Base-by-base conservation (phyloP, 2,329 filamentous ascomycete genomes). In the Colletotrichum tropicale region DNA sequence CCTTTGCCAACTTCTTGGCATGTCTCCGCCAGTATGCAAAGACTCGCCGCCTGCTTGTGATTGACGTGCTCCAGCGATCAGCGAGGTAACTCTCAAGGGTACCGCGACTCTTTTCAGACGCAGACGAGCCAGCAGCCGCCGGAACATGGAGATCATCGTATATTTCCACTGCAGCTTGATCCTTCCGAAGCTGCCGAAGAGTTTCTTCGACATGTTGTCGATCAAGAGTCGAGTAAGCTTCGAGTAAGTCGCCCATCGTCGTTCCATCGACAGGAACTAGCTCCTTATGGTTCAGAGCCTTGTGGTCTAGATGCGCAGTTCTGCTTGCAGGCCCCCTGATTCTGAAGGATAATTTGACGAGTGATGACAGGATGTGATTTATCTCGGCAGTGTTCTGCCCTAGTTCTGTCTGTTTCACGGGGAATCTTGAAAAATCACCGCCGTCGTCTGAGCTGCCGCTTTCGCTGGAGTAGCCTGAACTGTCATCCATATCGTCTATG, bases 11-110 rank as follows among this genome's bases (percentile, higher is more conserved):
- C 24, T 74, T 70, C 6, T 28, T 30, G 3, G 71, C 71, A 18
- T 74, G 71, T 26, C 26, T 74, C 28, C 32, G 16, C 71, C 71
- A 74, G 30, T 70, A 74, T 13, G 71, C 71, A 13, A 74, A 64
- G 5, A 56, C 8, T 16, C 71, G 55, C 7, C 71, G 38, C 2
- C 65, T 16, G 10, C 8, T 38, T 16, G 71, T 70, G 5, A 70
- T 36, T 21, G 71, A 64, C 4, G 1, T 56, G 32, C 36, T 24
- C 66, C 66, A 74, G 16, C 36, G 36, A 9, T 38, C 36, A 38
- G 3, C 36, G 36, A 38, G 36, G 36, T 38, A 38, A 38, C 36
- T 38, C 36, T 38, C 36, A 7, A 18, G 36, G 7, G 8, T 38
- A 8, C 36, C 36, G 16, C 15, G 8, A 38, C 36, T 18, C 6